Base-by-base conservation (phyloP, 768 basidiomycete genomes). In the Pleurotus giganteus region DNA sequence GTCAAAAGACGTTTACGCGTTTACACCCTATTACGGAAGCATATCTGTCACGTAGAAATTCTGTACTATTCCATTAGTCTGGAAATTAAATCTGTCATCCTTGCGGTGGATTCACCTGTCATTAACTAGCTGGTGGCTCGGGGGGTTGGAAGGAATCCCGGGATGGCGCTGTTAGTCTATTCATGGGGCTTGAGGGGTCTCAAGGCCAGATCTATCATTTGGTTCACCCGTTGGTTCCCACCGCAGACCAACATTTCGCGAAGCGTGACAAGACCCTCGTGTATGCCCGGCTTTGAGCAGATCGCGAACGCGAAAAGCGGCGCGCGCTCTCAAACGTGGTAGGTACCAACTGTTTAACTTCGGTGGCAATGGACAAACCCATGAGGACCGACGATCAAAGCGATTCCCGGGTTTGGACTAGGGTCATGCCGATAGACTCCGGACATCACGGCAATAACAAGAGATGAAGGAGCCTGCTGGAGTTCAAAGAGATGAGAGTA, bases 21-120 rank as follows among this genome's bases (percentile, higher is more conserved):
- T 47, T 28, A 21, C 9, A 37, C 49, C 49, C 34, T 32, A 31
- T 47, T 51, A 51, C 49, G 49, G 23, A 51, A 45, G 21, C 44
- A 11, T 41, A 41, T 37, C 49, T 51, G 49, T 51, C 49, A 34
- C 13, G 34, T 12, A 37, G 49, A 51, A 34, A 19, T 51, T 51
- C 49, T 37, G 32, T 37, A 28, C 7, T 36, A 19, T 51, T 51
- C 49, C 49, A 51, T 39, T 13, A 51, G 49, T 28, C 31, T 32
- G n/a, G 27, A 32, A 15, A 41, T 41, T 11, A 41, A 36, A 36
- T 36, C 34, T 11, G n/a, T 36, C 34, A 36, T 36, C n/a, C 34
- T 36, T 36, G n/a, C 34, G 34, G 34, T 41, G 39, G 39, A 17
- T 41, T 41, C 39, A 41, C 39, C 19, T 41, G 7, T 41, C n/a